Conservation (phyloP, 2,329 filamentous ascomycete species). For the Diaporthe nobilis region DNA sequence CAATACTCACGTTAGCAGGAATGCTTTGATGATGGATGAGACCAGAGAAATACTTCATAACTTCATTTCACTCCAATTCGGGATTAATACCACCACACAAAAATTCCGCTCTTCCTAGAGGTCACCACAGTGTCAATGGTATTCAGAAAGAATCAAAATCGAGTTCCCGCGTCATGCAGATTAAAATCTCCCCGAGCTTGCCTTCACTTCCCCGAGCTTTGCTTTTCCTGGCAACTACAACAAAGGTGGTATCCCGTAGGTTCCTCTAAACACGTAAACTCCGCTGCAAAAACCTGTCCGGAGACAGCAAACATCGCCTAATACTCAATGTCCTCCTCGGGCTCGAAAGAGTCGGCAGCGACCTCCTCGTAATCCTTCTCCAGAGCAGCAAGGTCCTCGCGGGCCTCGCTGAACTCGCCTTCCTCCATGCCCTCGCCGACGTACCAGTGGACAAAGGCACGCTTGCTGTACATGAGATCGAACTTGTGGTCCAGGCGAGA, state of each 20-base stretch:
- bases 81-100: slow-evolving; percentile 9
- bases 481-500: slow-evolving; percentile 81
- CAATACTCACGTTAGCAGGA: slow-evolving; percentile 6
- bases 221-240: slow-evolving; percentile 31
- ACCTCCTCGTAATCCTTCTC: slow-evolving; percentile 93
- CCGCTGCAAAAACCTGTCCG: slow-evolving; percentile 34
- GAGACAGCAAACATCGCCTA: slow-evolving; percentile 59
- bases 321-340: slow-evolving; percentile 82
- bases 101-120: slow-evolving; percentile 20
- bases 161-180: slow-evolving; percentile 23
- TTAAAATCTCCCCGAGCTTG: slow-evolving; percentile 28
- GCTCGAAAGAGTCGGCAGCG: slow-evolving; percentile 77
- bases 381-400: slow-evolving; percentile 86
- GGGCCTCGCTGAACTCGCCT: slow-evolving; percentile 89
- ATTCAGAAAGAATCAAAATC: slow-evolving; percentile 23
- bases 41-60: slow-evolving; percentile 15
- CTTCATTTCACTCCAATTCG: slow-evolving; percentile 23
- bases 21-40: slow-evolving; percentile 4
- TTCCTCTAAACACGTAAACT: slow-evolving; percentile 29
- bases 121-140: slow-evolving; percentile 33
- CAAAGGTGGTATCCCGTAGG: slow-evolving; percentile 40
- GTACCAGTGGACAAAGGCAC: slow-evolving; percentile 83
- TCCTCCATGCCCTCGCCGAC: slow-evolving; percentile 95
- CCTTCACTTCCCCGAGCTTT: slow-evolving; percentile 11
- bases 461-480: slow-evolving; percentile 85